Conservation (phyloP, 345 rosid genomes). For the Trapa incisa region DNA sequence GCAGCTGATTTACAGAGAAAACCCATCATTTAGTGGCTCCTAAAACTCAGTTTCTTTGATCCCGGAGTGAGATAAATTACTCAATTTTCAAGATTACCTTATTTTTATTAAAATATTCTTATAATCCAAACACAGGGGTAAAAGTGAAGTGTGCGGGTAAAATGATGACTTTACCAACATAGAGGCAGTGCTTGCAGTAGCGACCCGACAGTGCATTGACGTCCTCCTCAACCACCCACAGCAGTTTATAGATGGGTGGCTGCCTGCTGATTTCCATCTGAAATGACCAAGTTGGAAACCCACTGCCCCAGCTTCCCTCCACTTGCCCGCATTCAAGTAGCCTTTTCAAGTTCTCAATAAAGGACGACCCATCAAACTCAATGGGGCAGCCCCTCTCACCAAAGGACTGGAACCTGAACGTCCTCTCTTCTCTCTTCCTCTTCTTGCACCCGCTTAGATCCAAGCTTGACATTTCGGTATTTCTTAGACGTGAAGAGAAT, state of each 20-base stretch:
- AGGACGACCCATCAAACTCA: slow-evolving; percentile 41
- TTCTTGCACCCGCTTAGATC: slow-evolving; percentile 27
- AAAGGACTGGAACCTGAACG: slow-evolving; percentile 59
- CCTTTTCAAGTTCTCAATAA: slow-evolving; percentile 43
- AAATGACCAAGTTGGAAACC: slow-evolving; percentile 68
- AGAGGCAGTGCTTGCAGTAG: slow-evolving; percentile 70
- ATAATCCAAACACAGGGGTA: too few species aligned
- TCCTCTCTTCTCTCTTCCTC: slow-evolving; percentile 67
- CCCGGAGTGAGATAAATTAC: too few species aligned
- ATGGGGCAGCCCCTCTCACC: slow-evolving; percentile 63
- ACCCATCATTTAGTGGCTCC: too few species aligned
- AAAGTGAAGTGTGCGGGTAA: neutral
- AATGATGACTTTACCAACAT: slow-evolving; percentile 53
- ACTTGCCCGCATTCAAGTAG: slow-evolving; percentile 56
- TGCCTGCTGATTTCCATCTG: slow-evolving; percentile 72
- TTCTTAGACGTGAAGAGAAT: slow-evolving; percentile 1
- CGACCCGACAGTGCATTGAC: slow-evolving; percentile 35
- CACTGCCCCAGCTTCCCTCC: slow-evolving; percentile 22
- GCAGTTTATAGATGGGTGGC: slow-evolving; percentile 54
- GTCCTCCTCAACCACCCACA: slow-evolving; percentile 67
- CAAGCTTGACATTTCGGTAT: slow-evolving; percentile 16
- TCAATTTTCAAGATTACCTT: too few species aligned
- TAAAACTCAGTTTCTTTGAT: too few species aligned
- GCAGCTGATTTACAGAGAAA: neutral
- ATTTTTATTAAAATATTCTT: too few species aligned